Evolutionary conservation across 2,329 filamentous ascomycete species (phyloP).

Genomic region (Elsinoe arachidis): DNA sequence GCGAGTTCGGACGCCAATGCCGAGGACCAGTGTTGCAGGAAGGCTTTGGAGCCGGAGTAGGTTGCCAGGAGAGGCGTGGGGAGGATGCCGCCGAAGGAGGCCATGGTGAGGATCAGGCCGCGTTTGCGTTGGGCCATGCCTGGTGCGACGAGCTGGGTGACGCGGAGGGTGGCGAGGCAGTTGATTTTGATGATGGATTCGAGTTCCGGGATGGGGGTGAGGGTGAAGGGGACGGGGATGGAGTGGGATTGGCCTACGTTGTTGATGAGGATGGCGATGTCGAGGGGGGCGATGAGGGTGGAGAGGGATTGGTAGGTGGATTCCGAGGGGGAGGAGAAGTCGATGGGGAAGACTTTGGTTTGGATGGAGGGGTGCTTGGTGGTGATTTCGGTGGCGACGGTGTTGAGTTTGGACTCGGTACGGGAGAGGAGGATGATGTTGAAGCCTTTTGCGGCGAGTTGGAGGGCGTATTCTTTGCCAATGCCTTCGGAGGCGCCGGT

Average conservation of each 20-base stretch:
- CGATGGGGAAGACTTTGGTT: conserved; percentile 79
- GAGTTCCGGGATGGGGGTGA: conserved; percentile 72
- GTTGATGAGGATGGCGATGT: conserved; percentile 85
- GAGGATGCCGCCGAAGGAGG: conserved; percentile 86
- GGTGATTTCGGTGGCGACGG: conserved; percentile 66
- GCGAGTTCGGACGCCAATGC: conserved; percentile 77
- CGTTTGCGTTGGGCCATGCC: conserved; percentile 75
- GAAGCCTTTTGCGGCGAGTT: conserved; percentile 85
- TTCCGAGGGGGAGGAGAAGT: conserved; percentile 74
- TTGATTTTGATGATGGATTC: conserved; percentile 91
- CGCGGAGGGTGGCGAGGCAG: conserved; percentile 79
- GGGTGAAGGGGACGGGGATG: conserved; percentile 81
- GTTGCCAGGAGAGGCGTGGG: conserved; percentile 89
- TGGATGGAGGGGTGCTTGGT: conserved; percentile 58
- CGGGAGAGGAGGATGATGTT: conserved; percentile 92
- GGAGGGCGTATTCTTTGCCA: conserved; percentile 88
- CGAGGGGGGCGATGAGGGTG: conserved; percentile 60
- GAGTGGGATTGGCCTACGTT: conserved; percentile 93
- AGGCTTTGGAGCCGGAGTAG: conserved; percentile 96
- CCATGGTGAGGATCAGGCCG: conserved; percentile 93
- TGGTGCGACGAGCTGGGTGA: conserved; percentile 77
- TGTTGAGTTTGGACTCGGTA: conserved; percentile 81
- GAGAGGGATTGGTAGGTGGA: conserved; percentile 69
- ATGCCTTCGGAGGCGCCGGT: conserved; percentile 95
- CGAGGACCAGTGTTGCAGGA: conserved; percentile 92